A percentile compares a stretch with the other conserved stretches of the same genome.
Evolutionary conservation across 108 stramenopile species (phyloP).

Genomic region (Nitzschia palea): DNA sequence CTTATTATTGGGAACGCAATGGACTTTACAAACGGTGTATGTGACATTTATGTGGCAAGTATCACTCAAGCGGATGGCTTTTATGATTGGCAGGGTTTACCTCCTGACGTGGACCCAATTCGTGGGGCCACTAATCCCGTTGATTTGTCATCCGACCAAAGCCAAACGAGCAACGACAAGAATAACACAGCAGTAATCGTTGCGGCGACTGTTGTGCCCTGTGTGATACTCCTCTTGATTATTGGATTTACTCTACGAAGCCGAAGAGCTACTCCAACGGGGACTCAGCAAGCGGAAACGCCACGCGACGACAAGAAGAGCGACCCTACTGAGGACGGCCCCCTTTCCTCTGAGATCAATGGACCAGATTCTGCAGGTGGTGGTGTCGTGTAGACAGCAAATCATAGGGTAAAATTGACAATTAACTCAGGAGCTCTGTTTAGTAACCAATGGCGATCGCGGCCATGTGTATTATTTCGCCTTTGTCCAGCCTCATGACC

Average conservation of each 20-base stretch:
- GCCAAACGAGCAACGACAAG: background rate
- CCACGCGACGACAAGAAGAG: no score
- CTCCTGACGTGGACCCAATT: constrained; percentile 11
- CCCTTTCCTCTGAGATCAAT: no score
- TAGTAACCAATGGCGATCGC: no score
- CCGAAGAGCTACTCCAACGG: background rate
- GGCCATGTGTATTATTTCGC: no score
- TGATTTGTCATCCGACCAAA: background rate
- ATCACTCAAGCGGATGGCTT: background rate
- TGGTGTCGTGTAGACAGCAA: no score
- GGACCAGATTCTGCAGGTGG: no score
- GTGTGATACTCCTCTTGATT: background rate
- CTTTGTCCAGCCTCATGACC: no score
- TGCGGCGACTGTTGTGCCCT: constrained; percentile 1
- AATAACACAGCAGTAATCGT: background rate
- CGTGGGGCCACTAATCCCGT: background rate
- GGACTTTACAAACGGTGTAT: background rate
- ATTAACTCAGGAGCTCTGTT: no score
- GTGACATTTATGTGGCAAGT: background rate
- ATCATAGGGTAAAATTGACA: no score
- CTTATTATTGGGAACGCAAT: constrained; percentile 8
- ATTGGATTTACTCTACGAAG: background rate
- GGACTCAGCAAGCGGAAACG: no score
- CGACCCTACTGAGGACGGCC: no score
- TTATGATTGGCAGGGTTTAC: constrained; percentile 16